These are phyloP conservation scores for Somion occarium DNA, from an alignment of 1,284 basidiomycete genomes.

Conservation along the genomic window DNA sequence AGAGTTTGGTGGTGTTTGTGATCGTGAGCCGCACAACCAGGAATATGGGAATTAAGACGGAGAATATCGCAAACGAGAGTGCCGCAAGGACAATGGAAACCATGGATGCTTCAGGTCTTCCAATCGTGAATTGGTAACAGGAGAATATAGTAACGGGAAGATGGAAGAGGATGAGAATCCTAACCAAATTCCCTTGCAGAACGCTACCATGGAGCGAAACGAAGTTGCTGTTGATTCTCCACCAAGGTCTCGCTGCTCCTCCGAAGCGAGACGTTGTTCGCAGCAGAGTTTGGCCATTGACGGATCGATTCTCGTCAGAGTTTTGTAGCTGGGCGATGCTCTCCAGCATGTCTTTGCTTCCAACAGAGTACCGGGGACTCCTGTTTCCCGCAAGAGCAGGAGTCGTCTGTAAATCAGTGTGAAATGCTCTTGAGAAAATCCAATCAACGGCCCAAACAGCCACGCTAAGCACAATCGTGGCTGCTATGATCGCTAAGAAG, in stretches of 20 bases:
- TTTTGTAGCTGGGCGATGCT: conserved; percentile 21
- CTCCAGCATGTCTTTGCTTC: conserved; percentile 50
- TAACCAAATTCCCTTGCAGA: conserved; percentile 85
- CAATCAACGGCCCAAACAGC: conserved; percentile 72
- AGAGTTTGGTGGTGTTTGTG: conserved; percentile 86
- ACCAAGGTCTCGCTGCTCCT: conserved; percentile 36
- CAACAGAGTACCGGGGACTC: conserved; percentile 47
- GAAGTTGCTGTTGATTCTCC: conserved; percentile 55
- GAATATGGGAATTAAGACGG: conserved; percentile 71
- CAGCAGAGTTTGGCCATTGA: conserved; percentile 42
- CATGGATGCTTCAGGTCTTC: conserved; percentile 43
- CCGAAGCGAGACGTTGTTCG: conserved; percentile 26
- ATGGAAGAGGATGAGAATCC: conserved; percentile 89
- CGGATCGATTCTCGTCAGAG: conserved; percentile 53
- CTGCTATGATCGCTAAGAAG: conserved; percentile 78
- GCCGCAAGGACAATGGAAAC: conserved; percentile 67
- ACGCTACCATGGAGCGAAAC: conserved; percentile 75
- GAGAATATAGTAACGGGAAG: conserved; percentile 92
- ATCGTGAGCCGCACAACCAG: conserved; percentile 73
- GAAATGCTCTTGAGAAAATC: conserved; percentile 37
- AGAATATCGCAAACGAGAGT: conserved; percentile 75
- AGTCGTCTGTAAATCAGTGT: conserved; percentile 23
- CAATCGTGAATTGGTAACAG: conserved; percentile 77
- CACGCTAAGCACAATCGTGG: conserved; percentile 63
- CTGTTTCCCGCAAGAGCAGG: conserved; percentile 37